Evolutionary conservation across 306 rosid species (phyloP).

Genomic region (Cucumis cinereus): DNA sequence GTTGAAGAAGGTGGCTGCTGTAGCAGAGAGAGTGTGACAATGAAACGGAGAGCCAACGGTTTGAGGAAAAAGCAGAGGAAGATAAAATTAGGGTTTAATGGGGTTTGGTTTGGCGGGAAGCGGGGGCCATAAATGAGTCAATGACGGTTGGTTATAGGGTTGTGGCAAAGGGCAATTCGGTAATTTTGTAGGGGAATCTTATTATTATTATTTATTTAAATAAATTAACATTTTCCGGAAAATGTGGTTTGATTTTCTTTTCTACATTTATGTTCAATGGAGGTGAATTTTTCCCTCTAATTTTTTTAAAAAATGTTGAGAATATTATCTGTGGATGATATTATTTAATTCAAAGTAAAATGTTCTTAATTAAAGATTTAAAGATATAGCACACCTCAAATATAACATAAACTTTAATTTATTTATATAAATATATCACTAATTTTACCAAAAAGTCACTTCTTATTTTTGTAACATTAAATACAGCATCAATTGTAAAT

Average conservation of each 20-base stretch:
- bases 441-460: too few relatives aligned
- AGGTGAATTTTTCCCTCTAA: background rate
- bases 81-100: slow-evolving; percentile 2
- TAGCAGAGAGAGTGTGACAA: background rate
- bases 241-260: background rate
- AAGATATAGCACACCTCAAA: too few relatives aligned
- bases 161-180: background rate
- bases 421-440: too few relatives aligned
- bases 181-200: background rate
- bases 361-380: too few relatives aligned
- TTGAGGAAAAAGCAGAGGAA: background rate
- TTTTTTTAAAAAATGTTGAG: background rate
- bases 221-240: background rate
- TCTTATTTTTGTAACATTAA: too few relatives aligned
- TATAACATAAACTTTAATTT: too few relatives aligned
- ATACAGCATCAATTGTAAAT: too few relatives aligned
- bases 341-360: background rate
- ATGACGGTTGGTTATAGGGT: background rate
- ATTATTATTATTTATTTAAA: background rate
- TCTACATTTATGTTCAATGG: background rate
- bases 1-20: background rate
- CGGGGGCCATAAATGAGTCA: background rate
- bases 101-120: slow-evolving; percentile 19
- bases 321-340: background rate
- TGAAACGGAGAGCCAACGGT: background rate